Evolutionary conservation across 1,284 basidiomycete genomes (phyloP).

Genomic region (Hemileia vastatrix): DNA sequence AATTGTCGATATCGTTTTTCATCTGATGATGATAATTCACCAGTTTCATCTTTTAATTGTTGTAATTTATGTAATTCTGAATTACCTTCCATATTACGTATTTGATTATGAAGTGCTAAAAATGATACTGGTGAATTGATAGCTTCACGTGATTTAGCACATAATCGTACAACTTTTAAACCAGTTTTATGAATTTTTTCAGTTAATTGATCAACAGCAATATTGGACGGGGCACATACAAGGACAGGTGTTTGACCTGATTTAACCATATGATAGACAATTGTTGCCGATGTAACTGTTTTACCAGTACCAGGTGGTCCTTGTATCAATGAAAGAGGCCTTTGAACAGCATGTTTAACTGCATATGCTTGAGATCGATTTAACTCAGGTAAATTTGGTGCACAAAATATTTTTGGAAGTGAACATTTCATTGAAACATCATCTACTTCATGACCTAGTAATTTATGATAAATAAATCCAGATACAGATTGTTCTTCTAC

Average conservation of each 20-base stretch:
- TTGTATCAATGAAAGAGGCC: slow-evolving; percentile 94
- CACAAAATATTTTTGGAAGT: slow-evolving; percentile 60
- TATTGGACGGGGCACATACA: slow-evolving; percentile 96
- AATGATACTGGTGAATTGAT: slow-evolving; percentile 85
- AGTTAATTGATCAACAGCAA: slow-evolving; percentile 97
- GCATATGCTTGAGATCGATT: slow-evolving; percentile 99
- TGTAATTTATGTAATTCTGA: slow-evolving; percentile 94
- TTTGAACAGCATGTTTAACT: slow-evolving; percentile 93
- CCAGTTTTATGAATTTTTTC: slow-evolving; percentile 97
- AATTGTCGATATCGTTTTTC: slow-evolving; percentile 95
- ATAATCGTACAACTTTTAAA: slow-evolving; percentile 91
- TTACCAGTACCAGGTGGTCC: slow-evolving; percentile 97
- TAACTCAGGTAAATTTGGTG: slow-evolving; percentile 89
- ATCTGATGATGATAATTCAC: slow-evolving; percentile 87
- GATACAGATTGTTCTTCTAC: slow-evolving; percentile 98
- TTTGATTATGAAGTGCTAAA: slow-evolving; percentile 91
- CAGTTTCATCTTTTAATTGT: slow-evolving; percentile 91
- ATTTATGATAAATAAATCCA: slow-evolving; percentile 96
- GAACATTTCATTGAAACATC: slow-evolving; percentile 63
- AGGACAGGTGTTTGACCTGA: slow-evolving; percentile 99
- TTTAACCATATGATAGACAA: slow-evolving; percentile 95
- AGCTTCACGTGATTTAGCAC: slow-evolving; percentile 94
- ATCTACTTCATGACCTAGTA: slow-evolving; percentile 89
- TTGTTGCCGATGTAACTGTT: slow-evolving; percentile 97
- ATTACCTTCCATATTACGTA: slow-evolving; percentile 76